Base-by-base conservation (phyloP, 2,329 filamentous ascomycete species). In the Capronia coronata region DNA sequence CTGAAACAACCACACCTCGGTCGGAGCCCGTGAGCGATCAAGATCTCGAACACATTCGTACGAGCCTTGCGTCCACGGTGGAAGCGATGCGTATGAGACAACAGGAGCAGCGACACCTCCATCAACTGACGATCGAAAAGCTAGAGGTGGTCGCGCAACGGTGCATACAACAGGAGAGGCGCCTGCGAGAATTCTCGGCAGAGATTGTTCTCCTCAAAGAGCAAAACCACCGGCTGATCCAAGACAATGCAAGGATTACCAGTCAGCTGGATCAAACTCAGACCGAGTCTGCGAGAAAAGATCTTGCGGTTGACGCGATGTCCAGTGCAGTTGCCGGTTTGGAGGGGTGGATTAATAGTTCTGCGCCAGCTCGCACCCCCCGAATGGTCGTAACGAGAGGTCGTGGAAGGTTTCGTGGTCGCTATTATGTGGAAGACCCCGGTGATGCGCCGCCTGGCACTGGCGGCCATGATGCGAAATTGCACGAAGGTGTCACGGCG, bases 401-500 rank as follows among this genome's bases (percentile, higher is more conserved):
- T n/a, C 52, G 51, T 18, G 59, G 59, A n/a, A 50, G 59, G 23
- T 62, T 62, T 49, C 55, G 58, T 27, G 58, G 58, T 19, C 57
- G 55, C 14, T 61, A 62, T 47, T 58, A 56, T 40, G 51, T 53
- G 30, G 59, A 59, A 25, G 56, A 57, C 32, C 49, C 45, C 10
- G 34, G 43, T 11, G 43, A 52, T 18, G 14, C 16, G 3, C 37
- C 42, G 3, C 11, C 25, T 1, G 29, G 42, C n/a, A 10, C 22
- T 48, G 39, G 40, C 14, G 29, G 38, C 16, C 22, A 49, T 13
- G 58, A 61, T 32, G 50, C 37, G n/a, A 49, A 48, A 30, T 50
- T 62, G n/a, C 55, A 57, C 25, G 68, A 72, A 14, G 69, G 69
- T 3, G 62, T 71, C 11, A 63, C 56, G 18, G 67, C 67, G 14